These are phyloP conservation scores for Gracilariopsis chorda DNA, from an alignment of 23 red algal species.

Conservation along the genomic window DNA sequence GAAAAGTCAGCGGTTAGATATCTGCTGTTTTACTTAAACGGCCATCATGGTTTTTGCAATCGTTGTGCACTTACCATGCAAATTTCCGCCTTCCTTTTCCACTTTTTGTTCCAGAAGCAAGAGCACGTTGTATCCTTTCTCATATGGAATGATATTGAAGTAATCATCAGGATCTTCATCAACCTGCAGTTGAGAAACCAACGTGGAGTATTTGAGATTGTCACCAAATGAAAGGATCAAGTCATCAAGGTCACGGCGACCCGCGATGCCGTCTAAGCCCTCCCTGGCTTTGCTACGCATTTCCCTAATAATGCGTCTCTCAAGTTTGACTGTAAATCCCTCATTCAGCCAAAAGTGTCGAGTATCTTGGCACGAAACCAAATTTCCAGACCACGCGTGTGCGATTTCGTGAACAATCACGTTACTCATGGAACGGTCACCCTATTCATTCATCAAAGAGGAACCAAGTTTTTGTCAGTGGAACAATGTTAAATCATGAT, in stretches of 20 bases:
- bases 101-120: background rate
- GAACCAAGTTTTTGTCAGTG: too few species aligned
- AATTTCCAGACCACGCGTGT: conserved; percentile 77
- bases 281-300: background rate
- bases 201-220: background rate
- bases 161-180: conserved; percentile 41
- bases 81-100: background rate
- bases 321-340: conserved; percentile 76
- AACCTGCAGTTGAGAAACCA: conserved; percentile 27
- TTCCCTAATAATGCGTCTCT: conserved; percentile 9
- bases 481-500: too few species aligned
- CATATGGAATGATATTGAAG: conserved; percentile 26
- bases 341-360: conserved; percentile 76
- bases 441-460: background rate
- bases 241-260: background rate
- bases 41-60: too few species aligned
- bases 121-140: conserved; percentile 53
- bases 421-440: conserved; percentile 45
- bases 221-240: conserved; percentile 18
- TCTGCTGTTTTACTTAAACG: too few species aligned
- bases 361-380: conserved; percentile 47
- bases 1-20: too few species aligned
- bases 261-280: background rate
- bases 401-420: conserved; percentile 73
- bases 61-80: background rate